Conservation (phyloP, 352 stramenopile genomes). For the Globisporangium paroecandrum region DNA sequence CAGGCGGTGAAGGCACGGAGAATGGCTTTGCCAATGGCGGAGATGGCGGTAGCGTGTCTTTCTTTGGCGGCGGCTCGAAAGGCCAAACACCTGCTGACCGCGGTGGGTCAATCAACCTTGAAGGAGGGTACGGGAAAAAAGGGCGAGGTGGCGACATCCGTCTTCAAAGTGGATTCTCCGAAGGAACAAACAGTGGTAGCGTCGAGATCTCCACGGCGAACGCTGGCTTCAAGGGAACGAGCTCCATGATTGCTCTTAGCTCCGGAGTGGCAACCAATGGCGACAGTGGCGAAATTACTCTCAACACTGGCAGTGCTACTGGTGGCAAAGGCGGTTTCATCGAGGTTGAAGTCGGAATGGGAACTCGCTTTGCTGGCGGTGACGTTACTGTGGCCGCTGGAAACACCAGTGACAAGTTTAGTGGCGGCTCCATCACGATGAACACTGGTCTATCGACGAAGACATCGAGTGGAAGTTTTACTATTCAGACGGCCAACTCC, state of each 20-base stretch:
- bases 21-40: slow-evolving; percentile 73
- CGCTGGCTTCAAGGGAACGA: slow-evolving; percentile 54
- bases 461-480: slow-evolving; percentile 55
- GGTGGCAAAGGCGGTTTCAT: slow-evolving; percentile 63
- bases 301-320: slow-evolving; percentile 52
- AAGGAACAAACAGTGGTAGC: slow-evolving; percentile 48
- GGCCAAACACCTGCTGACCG: slow-evolving; percentile 53
- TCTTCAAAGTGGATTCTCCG: slow-evolving; percentile 46
- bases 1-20: slow-evolving; percentile 58
- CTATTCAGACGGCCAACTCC: slow-evolving; percentile 57
- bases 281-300: slow-evolving; percentile 56
- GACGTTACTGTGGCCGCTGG: slow-evolving; percentile 65
- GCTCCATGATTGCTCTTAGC: slow-evolving; percentile 38
- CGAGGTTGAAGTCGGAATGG: slow-evolving; percentile 46
- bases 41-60: slow-evolving; percentile 79
- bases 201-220: slow-evolving; percentile 51
- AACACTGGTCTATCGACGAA: slow-evolving; percentile 53
- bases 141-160: slow-evolving; percentile 56
- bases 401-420: slow-evolving; percentile 52
- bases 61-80: slow-evolving; percentile 81
- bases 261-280: slow-evolving; percentile 62
- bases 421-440: slow-evolving; percentile 46
- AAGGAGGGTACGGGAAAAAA: slow-evolving; percentile 63
- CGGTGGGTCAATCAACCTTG: slow-evolving; percentile 70
- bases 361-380: slow-evolving; percentile 49